These are phyloP conservation scores for Beauveria medogensis DNA, from an alignment of 2,329 filamentous ascomycete genomes.

Conservation along the genomic window DNA sequence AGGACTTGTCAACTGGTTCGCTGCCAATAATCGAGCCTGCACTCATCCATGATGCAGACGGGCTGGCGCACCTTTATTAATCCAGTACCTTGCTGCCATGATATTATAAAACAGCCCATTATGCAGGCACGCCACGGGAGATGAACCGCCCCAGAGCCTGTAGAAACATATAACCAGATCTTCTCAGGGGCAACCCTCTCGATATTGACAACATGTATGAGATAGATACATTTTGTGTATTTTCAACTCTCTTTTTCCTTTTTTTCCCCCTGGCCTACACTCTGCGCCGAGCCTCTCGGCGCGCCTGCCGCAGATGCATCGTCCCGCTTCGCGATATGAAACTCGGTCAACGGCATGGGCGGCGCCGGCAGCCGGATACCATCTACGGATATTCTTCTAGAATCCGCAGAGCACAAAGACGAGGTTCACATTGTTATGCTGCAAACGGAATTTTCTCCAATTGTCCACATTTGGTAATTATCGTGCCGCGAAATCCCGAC, in stretches of 20 bases:
- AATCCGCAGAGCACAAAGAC: too few relatives aligned
- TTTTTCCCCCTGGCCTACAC: neutral
- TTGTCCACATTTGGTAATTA: neutral
- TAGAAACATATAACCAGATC: neutral
- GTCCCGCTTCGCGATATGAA: neutral
- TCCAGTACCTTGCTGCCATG: neutral
- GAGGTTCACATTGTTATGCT: too few relatives aligned
- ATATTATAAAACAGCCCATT: neutral
- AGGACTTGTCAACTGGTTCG: too few relatives aligned
- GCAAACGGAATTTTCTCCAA: neutral
- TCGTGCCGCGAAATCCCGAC: too few relatives aligned
- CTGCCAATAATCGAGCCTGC: too few relatives aligned
- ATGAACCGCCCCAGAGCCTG: neutral
- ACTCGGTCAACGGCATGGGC: neutral
- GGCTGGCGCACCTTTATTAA: too few relatives aligned
- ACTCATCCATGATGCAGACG: too few relatives aligned
- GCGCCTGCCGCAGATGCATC: neutral
- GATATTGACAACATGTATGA: neutral
- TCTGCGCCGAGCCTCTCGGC: neutral
- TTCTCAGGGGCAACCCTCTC: neutral
- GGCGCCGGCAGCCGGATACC: neutral
- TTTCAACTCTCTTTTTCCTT: neutral
- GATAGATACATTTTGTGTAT: too few relatives aligned
- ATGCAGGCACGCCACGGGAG: neutral
- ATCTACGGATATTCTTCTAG: neutral